Evolutionary conservation across 257 asterid genomes (phyloP), one percentile per base, ranked within the genome.

Genomic region (Solanum sejunctum): DNA sequence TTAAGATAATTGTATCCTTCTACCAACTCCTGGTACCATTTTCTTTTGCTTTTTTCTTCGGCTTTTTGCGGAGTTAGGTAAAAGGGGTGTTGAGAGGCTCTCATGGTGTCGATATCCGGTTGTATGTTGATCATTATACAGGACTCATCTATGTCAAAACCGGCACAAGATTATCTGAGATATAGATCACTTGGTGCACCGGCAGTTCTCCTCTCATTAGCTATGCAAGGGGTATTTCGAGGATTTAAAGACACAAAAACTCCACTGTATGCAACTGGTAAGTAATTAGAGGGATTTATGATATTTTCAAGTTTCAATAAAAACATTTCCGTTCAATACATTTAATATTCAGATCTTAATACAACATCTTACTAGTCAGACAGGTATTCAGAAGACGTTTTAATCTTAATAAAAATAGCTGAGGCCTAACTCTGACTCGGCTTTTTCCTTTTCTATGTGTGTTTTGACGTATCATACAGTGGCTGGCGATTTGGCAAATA

Each of bases 141-240:
- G 98, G 93, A 85, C 70, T 94, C 98, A 3, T 57, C 86, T 32
- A 94, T 94, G 95, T 87, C 83, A 67, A 47, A 63, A 83, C 98
- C 95, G 2, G 96, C 98, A 7, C 83, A 89, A 61, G 87, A 90
- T 85, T 94, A 94, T 88, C 89, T 94, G 83, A 89, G 84, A 64
- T 89, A 93, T 41, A 87, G 98, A 78, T 92, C 98, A 80, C 89
- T 94, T 6, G 97, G 98, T 1, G 94, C 98, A 8, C 97, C 98
- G 0, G 96, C 98, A 6, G 94, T 93, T 86, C 96, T 93, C 45
- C 85, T 94, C 56, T 94, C 98, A 1, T 84, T 94, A 87, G 93
- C 98, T 18, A 92, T 91, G 97, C 97, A 94, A 87, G 98, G 97
- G 18, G 97, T 94, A 2, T 94, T 93, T 85, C 94, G 97, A 36